phyloP scores from a whole-genome alignment of 1,284 basidiomycete species.

The Sanghuangporus weigelae region DNA sequence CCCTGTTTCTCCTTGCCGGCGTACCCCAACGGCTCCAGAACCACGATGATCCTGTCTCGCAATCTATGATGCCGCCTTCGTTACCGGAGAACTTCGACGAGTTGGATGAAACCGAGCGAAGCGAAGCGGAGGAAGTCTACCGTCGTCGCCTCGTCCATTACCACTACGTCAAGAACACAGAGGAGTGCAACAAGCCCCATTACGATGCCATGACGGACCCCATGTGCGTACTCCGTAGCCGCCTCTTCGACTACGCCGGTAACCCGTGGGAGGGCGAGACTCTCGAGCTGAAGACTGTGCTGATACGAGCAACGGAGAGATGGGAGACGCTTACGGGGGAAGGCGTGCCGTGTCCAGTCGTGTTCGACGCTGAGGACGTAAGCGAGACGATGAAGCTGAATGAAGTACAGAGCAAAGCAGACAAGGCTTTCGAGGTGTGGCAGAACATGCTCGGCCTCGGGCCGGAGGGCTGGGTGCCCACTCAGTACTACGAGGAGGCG shows the following conservation, averaged over 20 bases:
- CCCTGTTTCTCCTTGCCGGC: constrained; percentile 40
- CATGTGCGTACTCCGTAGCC: constrained; percentile 27
- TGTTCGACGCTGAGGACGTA: constrained; percentile 38
- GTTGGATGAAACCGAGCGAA: constrained; percentile 26
- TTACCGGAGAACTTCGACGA: constrained; percentile 36
- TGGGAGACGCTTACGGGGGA: constrained; percentile 14
- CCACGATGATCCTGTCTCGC: constrained; percentile 36
- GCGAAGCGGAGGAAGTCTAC: constrained; percentile 29
- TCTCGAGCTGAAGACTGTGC: constrained; percentile 33
- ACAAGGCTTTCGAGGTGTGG: constrained; percentile 24
- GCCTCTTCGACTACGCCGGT: constrained; percentile 34
- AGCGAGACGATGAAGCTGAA: constrained; percentile 31
- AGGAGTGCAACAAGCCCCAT: constrained; percentile 37
- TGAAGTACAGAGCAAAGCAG: constrained; percentile 26
- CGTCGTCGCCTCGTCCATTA: constrained; percentile 39
- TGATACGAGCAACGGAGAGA: constrained; percentile 32
- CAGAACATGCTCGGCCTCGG: constrained; percentile 25
- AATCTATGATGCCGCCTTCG: constrained; percentile 31
- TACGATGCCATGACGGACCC: constrained; percentile 33
- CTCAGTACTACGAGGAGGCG: constrained; percentile 34
- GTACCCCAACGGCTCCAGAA: constrained; percentile 42
- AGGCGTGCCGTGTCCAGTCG: constrained; percentile 39
- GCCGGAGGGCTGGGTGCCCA: constrained; percentile 38
- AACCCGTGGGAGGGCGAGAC: constrained; percentile 44
- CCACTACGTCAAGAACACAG: constrained; percentile 39